Evolutionary conservation across 768 basidiomycete species (phyloP).

Genomic region (Nevesoporus exiguus): DNA sequence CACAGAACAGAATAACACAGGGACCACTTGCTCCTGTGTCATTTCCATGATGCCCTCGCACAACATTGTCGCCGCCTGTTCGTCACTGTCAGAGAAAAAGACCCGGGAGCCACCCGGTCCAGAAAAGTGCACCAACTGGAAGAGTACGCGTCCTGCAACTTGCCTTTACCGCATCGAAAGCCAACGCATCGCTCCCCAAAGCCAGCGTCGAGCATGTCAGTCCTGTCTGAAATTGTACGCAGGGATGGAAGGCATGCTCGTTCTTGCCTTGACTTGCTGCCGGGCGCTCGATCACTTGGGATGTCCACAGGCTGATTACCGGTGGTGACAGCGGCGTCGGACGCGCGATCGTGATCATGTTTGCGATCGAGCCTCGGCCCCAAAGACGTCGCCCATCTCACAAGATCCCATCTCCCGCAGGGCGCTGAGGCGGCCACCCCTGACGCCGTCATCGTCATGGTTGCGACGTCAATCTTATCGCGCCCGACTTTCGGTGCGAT

Average conservation of each 20-base stretch:
- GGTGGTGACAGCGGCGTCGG: constrained; percentile 50
- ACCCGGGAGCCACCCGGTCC: background rate
- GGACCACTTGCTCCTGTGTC: background rate
- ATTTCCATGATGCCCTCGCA: background rate
- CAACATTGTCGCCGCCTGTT: constrained; percentile 18
- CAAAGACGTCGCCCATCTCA: constrained; percentile 46
- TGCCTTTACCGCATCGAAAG: too few species aligned
- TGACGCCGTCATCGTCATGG: constrained; percentile 40
- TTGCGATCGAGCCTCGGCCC: constrained; percentile 47
- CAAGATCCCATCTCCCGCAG: constrained; percentile 46
- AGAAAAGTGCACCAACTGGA: too few species aligned
- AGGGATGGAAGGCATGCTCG: too few species aligned
- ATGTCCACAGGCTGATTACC: constrained; percentile 16
- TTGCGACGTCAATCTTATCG: constrained; percentile 33
- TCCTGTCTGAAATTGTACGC: too few species aligned
- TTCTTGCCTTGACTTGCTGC: too few species aligned
- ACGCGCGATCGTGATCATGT: constrained; percentile 47
- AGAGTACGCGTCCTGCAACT: too few species aligned
- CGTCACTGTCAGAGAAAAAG: background rate
- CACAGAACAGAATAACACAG: background rate
- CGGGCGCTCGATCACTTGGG: background rate
- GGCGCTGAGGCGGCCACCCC: constrained; percentile 51
- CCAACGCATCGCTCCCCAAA: too few species aligned
- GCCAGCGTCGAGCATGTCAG: too few species aligned
- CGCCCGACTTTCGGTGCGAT: constrained; percentile 42